Conservation (phyloP, 2,329 filamentous ascomycete species). For the Kalmusia sp. region DNA sequence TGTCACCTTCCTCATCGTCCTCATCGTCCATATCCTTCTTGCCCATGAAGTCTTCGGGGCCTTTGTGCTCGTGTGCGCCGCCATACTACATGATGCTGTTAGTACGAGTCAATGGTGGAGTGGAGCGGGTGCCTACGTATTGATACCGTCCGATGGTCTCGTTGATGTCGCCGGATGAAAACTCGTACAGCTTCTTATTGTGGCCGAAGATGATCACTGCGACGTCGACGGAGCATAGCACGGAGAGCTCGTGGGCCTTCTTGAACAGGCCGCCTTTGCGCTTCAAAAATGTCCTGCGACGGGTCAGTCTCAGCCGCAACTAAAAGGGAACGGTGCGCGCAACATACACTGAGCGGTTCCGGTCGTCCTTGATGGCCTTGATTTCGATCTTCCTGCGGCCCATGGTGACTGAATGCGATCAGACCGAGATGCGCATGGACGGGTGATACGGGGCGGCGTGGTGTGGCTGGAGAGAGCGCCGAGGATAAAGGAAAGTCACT, state of each 20-base stretch:
- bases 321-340: background rate
- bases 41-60: constrained; percentile 88
- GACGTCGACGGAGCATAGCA: constrained; percentile 97
- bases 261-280: constrained; percentile 99
- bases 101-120: constrained; percentile 22
- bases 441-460: constrained; percentile 14
- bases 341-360: constrained; percentile 94
- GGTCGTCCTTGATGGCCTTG: constrained; percentile 98
- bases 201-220: constrained; percentile 98
- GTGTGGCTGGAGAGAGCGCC: constrained; percentile 28
- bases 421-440: constrained; percentile 10
- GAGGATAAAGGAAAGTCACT: constrained; percentile 35
- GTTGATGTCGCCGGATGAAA: constrained; percentile 91
- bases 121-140: constrained; percentile 71
- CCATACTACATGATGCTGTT: constrained; percentile 71
- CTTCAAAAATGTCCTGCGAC: constrained; percentile 90
- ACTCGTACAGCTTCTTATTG: constrained; percentile 99
- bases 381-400: constrained; percentile 99
- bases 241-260: constrained; percentile 97
- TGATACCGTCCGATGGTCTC: constrained; percentile 87
- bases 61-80: constrained; percentile 93
- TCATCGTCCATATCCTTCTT: constrained; percentile 75
- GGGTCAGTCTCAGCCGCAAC: constrained; percentile 27
- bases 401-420: constrained; percentile 62
- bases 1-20: constrained; percentile 77